Conservation (phyloP, 192 early-diverging fungal species). For the Entomortierella beljakovae region DNA sequence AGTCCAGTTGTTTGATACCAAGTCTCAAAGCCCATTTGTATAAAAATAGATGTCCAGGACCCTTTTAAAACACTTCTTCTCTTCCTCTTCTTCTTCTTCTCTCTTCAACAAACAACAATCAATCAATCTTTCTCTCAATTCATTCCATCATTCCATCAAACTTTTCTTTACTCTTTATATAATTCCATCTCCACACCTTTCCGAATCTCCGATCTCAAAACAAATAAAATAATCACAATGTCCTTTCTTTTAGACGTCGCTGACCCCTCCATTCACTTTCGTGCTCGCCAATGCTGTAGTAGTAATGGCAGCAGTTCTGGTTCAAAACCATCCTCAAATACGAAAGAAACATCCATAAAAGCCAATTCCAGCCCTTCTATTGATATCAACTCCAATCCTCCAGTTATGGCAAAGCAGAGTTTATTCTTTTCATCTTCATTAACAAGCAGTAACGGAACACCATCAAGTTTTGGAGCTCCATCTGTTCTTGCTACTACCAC, state of each 20-base stretch:
- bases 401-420: background rate
- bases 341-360: background rate
- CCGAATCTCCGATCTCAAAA: background rate
- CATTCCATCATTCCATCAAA: slow-evolving; percentile 1
- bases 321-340: slow-evolving; percentile 9
- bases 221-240: slow-evolving; percentile 23
- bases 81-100: background rate
- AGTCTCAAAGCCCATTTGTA: no score
- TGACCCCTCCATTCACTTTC: slow-evolving; percentile 50
- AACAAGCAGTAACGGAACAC: background rate
- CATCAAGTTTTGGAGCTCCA: background rate
- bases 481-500: background rate
- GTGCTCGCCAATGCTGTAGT: slow-evolving; percentile 25
- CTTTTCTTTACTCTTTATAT: background rate
- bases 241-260: slow-evolving; percentile 45
- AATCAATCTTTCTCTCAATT: background rate
- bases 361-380: background rate
- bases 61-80: slow-evolving; percentile 6
- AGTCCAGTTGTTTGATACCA: no score
- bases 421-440: background rate
- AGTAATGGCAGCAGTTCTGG: background rate
- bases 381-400: background rate
- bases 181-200: background rate
- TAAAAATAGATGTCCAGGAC: background rate
- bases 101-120: no score